Evolutionary conservation across 441 rosid species (phyloP).

Genomic region (Syzygium malaccense): DNA sequence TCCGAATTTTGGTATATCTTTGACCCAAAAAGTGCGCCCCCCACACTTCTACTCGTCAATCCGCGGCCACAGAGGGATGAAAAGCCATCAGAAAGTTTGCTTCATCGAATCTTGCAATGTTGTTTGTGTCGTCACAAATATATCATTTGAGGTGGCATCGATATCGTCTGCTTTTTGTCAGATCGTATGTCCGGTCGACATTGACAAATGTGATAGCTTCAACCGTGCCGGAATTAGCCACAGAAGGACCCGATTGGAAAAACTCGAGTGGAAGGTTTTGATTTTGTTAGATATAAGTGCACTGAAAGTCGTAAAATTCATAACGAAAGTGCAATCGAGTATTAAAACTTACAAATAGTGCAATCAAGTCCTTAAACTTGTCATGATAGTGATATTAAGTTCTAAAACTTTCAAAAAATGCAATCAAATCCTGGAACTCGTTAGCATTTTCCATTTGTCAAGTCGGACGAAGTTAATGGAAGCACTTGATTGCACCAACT

Average conservation of each 20-base stretch:
- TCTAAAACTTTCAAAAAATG: too few relatives aligned
- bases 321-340: too few relatives aligned
- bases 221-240: neutral
- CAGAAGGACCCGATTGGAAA: accelerated
- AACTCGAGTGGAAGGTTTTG: neutral
- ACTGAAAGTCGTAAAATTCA: too few relatives aligned
- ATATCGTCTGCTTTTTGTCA: neutral
- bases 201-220: neutral
- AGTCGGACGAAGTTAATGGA: too few relatives aligned
- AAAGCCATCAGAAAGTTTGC: neutral
- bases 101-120: neutral
- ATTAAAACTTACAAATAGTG: too few relatives aligned
- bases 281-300: neutral
- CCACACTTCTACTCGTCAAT: neutral
- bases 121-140: neutral
- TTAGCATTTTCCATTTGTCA: too few relatives aligned
- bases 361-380: too few relatives aligned
- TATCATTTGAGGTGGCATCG: neutral
- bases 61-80: neutral
- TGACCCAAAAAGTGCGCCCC: neutral
- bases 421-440: too few relatives aligned
- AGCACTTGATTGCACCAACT: too few relatives aligned
- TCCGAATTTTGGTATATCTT: neutral
- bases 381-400: too few relatives aligned
- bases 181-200: neutral